Percentiles rank a stretch among this genome's conserved stretches.
These are phyloP conservation scores for Mariannaea elegans DNA, from an alignment of 2,329 filamentous ascomycete genomes.

Conservation along the genomic window DNA sequence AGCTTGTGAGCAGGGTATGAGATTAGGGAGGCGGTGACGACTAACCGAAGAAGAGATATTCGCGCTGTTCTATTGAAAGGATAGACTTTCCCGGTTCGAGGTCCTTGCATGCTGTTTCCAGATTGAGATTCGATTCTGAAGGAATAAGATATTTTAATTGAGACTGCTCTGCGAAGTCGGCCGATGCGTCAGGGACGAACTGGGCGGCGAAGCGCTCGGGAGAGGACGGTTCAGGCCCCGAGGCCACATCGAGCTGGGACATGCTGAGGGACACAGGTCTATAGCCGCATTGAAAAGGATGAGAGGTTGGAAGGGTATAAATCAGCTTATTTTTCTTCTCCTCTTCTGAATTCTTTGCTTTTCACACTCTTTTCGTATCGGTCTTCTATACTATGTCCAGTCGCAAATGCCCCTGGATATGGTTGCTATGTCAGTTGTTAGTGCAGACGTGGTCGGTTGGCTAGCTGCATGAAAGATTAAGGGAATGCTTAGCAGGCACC, in stretches of 20 bases:
- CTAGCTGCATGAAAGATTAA: slow-evolving; percentile 27
- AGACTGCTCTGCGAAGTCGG: slow-evolving; percentile 64
- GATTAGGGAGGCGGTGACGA: slow-evolving; percentile 35
- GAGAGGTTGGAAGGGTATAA: too few relatives aligned
- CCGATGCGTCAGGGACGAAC: slow-evolving; percentile 37
- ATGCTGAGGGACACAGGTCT: slow-evolving; percentile 8
- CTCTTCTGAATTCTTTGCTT: slow-evolving; percentile 16
- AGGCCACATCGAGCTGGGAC: slow-evolving; percentile 32
- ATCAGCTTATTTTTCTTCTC: slow-evolving; percentile 1
- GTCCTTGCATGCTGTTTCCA: slow-evolving; percentile 60
- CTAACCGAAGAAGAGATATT: slow-evolving; percentile 78
- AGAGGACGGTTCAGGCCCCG: slow-evolving; percentile 28
- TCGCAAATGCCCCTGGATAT: slow-evolving; percentile 31
- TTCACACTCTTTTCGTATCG: slow-evolving; percentile 26
- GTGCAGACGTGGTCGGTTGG: slow-evolving; percentile 32
- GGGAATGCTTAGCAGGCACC: too few relatives aligned
- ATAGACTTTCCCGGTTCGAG: slow-evolving; percentile 54
- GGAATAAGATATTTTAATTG: slow-evolving; percentile 70
- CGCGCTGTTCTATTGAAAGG: slow-evolving; percentile 68
- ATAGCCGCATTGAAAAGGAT: slow-evolving; percentile 9
- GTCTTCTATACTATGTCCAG: slow-evolving; percentile 34
- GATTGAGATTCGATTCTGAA: slow-evolving; percentile 61
- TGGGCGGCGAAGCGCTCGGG: slow-evolving; percentile 31
- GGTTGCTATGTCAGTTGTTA: too few relatives aligned
- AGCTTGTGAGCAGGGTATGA: slow-evolving; percentile 49